Evolutionary conservation across 345 rosid genomes (phyloP).

Genomic region (Cardamine chenopodiifolia): DNA sequence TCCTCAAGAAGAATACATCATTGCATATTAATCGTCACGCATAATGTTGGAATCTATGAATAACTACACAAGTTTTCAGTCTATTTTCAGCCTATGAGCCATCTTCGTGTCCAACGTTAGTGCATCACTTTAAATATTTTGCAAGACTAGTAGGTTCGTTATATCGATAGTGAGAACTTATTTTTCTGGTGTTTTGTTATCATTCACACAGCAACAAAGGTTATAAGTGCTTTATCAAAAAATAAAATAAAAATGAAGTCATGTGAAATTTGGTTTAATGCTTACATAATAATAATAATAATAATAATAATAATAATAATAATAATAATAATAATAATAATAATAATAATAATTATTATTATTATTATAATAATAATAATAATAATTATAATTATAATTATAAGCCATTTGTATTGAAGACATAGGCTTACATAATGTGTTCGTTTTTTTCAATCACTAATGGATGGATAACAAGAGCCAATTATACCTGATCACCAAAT

Average conservation of each 20-base stretch:
- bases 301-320: too few relatives aligned
- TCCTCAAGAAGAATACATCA: constrained; percentile 1
- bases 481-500: background rate
- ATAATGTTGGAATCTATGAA: background rate
- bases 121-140: background rate
- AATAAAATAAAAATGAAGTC: background rate
- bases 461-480: background rate
- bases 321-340: too few relatives aligned
- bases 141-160: background rate
- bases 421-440: background rate
- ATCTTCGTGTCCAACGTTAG: background rate
- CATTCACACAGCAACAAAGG: background rate
- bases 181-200: background rate
- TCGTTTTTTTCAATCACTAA: background rate
- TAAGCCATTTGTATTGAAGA: too few relatives aligned
- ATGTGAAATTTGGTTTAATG: background rate
- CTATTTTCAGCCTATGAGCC: background rate
- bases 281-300: background rate
- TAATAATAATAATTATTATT: too few relatives aligned
- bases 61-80: background rate
- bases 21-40: background rate
- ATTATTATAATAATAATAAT: too few relatives aligned
- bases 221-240: too few relatives aligned
- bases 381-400: too few relatives aligned
- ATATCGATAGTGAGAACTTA: background rate